phyloP scores from a whole-genome alignment of 805 yeast species.

The Lachancea lanzarotensis region DNA sequence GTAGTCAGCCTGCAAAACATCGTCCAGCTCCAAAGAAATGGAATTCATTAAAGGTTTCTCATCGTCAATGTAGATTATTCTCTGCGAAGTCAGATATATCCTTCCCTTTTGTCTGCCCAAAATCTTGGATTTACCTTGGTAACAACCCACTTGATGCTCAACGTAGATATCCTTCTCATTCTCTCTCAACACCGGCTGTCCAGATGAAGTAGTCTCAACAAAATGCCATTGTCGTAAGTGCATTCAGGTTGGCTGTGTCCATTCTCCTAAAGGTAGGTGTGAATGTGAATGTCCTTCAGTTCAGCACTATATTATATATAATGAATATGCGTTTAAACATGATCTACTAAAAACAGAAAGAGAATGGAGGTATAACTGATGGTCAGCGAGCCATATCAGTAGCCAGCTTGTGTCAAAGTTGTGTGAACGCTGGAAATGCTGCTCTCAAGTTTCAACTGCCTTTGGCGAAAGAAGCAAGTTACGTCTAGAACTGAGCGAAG shows the following conservation, averaged over 20 bases:
- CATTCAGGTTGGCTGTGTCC: too few species aligned
- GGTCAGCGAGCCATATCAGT: too few species aligned
- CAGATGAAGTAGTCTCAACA: slow-evolving; percentile 35
- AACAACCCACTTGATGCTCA: slow-evolving; percentile 59
- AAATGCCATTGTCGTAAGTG: slow-evolving; percentile 32
- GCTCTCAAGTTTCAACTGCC: background rate
- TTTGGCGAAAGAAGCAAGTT: slow-evolving; percentile 1
- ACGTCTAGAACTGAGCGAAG: background rate
- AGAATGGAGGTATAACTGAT: too few species aligned
- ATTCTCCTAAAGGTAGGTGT: too few species aligned
- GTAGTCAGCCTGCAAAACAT: slow-evolving; percentile 37
- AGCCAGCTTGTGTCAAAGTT: background rate
- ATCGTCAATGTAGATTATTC: slow-evolving; percentile 70
- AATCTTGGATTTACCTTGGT: slow-evolving; percentile 68
- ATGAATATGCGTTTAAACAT: too few species aligned
- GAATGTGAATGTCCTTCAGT: too few species aligned
- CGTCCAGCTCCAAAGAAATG: slow-evolving; percentile 41
- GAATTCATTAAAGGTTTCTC: slow-evolving; percentile 36
- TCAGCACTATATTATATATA: too few species aligned
- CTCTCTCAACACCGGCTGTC: slow-evolving; percentile 35
- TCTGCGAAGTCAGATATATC: slow-evolving; percentile 62
- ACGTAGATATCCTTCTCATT: slow-evolving; percentile 49
- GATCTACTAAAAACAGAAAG: too few species aligned
- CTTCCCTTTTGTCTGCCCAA: slow-evolving; percentile 65
- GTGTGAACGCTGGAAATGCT: too few species aligned